Base-by-base conservation (phyloP, 176 grass and related monocot species). In the Alopecurus myosuroides region DNA sequence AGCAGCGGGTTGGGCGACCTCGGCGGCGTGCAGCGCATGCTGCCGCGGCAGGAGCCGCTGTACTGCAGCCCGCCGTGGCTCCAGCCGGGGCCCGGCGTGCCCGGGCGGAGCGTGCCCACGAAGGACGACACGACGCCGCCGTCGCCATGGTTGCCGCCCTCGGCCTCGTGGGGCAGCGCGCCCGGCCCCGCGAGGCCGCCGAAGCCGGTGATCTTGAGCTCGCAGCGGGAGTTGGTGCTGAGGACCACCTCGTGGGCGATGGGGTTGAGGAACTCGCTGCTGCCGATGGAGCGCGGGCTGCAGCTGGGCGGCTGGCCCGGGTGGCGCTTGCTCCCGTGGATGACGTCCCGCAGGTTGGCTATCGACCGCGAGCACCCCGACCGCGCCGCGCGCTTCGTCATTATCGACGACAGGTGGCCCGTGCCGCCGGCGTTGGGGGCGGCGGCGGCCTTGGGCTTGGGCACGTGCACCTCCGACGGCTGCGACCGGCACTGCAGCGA, bases 271-370 rank as follows among this genome's bases (percentile, higher is more conserved):
- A 98, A 98, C 81, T 98, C 96, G 69, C 91, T 98, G 84, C 96
- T 98, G 35, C 96, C 96, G 41, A 98, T 98, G 37, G 96, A 98
- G 62, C 96, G 81, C 26, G 96, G 96, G 88, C 96, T 98, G 88
- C 93, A 95, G 71, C 89, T 94, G 2, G 87, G 91, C 33, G 93
- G 93, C 79, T 70, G 85, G 13, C 91, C 91, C 19, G 92, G 91
- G 69, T 98, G 96, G 26, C 96, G 88, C 84, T 98, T 98, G 93
- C 96, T 98, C 22, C 96, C 96, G 86, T 98, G 96, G 81, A 98
- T 98, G 22, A 98, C 96, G 67, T 98, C 93, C 22, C 91, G 92
- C 9, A 98, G 89, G 89, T 98, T 98, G 53, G 96, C 93, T 7
- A 98, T 95, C 9, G 97, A 98, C 35, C 93, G 87, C 4, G 97